A percentile compares a stretch with the other conserved stretches of the same genome.
Evolutionary conservation across 371 early-diverging fungal genomes (phyloP).

Genomic region (Rhizopus sp.): DNA sequence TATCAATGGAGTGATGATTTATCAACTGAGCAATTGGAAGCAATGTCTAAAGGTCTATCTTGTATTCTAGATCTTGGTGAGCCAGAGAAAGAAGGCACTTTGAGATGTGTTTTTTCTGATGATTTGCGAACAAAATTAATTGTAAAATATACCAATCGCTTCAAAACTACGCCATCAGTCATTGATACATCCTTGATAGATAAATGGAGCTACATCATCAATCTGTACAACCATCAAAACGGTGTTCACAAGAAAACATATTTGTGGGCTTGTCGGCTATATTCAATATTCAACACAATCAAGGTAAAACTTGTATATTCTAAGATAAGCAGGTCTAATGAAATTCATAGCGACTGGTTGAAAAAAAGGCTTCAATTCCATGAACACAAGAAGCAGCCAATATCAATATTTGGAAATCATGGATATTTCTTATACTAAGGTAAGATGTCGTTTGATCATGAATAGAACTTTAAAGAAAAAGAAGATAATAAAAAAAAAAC

Average conservation of each 20-base stretch:
- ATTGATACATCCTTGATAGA: constrained; percentile 7
- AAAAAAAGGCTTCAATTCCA: no score
- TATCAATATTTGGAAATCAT: no score
- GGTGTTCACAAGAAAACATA: neutral
- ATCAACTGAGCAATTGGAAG: neutral
- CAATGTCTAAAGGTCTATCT: constrained; percentile 8
- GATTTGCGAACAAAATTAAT: constrained; percentile 9
- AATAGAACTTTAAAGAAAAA: no score
- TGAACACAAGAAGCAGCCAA: no score
- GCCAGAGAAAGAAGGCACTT: constrained; percentile 12
- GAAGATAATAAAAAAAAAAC: no score
- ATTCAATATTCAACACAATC: no score
- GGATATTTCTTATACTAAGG: no score
- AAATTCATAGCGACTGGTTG: no score
- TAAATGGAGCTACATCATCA: constrained; percentile 10
- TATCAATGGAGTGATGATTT: constrained; percentile 1
- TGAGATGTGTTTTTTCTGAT: constrained; percentile 10
- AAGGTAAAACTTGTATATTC: no score
- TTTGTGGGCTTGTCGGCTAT: no score
- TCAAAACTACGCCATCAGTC: constrained; percentile 10
- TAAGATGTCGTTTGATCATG: no score
- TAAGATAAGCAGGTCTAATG: no score
- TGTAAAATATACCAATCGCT: constrained; percentile 12
- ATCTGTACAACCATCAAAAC: neutral
- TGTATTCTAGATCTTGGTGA: constrained; percentile 12